Percentiles rank a stretch among this genome's conserved stretches.
These are phyloP conservation scores for Thielaviopsis punctulata DNA, from an alignment of 2,329 filamentous ascomycete species.

Conservation along the genomic window DNA sequence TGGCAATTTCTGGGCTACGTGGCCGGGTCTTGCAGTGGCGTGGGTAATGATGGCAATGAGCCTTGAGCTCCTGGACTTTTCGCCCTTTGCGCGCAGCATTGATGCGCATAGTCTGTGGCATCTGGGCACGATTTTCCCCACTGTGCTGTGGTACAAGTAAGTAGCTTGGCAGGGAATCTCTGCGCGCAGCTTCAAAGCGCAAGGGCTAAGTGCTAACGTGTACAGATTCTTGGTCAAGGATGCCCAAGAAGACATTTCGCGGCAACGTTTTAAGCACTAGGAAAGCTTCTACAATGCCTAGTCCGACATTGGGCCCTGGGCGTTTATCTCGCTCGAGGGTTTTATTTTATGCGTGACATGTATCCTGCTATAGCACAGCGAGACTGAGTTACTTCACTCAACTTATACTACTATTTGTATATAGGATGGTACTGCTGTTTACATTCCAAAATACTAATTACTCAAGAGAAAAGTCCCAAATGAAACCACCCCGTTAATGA, in stretches of 20 bases:
- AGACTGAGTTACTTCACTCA: neutral
- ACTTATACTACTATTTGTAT: neutral
- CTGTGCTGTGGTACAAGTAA: slow-evolving; percentile 87
- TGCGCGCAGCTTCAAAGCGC: neutral
- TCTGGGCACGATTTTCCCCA: slow-evolving; percentile 75
- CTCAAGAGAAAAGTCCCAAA: neutral
- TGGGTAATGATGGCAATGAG: slow-evolving; percentile 93
- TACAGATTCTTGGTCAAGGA: slow-evolving; percentile 72
- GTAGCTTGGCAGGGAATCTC: no score
- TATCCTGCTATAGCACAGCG: neutral
- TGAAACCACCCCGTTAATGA: neutral
- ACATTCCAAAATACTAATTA: neutral
- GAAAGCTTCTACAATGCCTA: neutral
- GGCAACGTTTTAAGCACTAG: slow-evolving; percentile 16
- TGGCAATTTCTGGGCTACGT: slow-evolving; percentile 62
- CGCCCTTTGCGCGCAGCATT: slow-evolving; percentile 62
- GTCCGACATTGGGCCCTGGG: neutral
- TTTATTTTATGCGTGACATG: neutral
- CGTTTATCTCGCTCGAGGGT: neutral
- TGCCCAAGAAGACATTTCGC: slow-evolving; percentile 63
- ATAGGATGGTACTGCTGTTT: neutral
- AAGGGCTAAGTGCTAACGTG: neutral
- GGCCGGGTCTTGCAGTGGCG: slow-evolving; percentile 78
- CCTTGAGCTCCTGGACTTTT: slow-evolving; percentile 85
- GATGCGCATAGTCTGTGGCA: slow-evolving; percentile 97